phyloP scores from a whole-genome alignment of 2,329 filamentous ascomycete species.

The Ascochyta pisi region DNA sequence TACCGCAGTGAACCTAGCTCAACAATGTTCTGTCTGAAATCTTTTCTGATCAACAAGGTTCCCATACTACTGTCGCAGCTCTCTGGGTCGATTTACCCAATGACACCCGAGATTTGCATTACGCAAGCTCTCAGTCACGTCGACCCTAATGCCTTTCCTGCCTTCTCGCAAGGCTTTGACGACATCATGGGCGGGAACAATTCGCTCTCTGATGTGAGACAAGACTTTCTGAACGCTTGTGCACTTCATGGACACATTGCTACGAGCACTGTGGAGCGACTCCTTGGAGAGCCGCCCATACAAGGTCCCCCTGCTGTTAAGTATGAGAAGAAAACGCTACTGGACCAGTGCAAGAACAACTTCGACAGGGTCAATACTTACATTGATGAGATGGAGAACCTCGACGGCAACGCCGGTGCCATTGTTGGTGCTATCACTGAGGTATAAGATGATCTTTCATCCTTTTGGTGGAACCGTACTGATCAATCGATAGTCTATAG shows the following conservation, averaged over 20 bases:
- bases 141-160: conserved; percentile 68
- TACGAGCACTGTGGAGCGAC: conserved; percentile 75
- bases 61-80: conserved; percentile 67
- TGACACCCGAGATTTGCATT: conserved; percentile 69
- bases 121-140: conserved; percentile 69
- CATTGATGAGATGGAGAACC: conserved; percentile 82
- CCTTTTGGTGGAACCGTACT: conserved; percentile 6
- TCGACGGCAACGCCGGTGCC: conserved; percentile 90
- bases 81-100: conserved; percentile 63
- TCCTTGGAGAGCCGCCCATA: conserved; percentile 85
- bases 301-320: conserved; percentile 76
- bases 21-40: conserved; percentile 76
- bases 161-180: conserved; percentile 69
- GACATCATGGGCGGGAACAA: conserved; percentile 62
- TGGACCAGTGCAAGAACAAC: conserved; percentile 79
- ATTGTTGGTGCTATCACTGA: conserved; percentile 72
- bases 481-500: conserved; percentile 63
- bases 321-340: conserved; percentile 78
- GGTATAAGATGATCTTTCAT: conserved; percentile 26
- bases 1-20: conserved; percentile 69
- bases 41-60: conserved; percentile 81
- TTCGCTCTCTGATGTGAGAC: conserved; percentile 70
- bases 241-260: conserved; percentile 85
- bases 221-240: conserved; percentile 89
- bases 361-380: conserved; percentile 77